Percentiles rank a stretch among this genome's conserved stretches.
These are phyloP conservation scores for Candida krabiensis DNA, from an alignment of 805 yeast genomes.

Conservation along the genomic window DNA sequence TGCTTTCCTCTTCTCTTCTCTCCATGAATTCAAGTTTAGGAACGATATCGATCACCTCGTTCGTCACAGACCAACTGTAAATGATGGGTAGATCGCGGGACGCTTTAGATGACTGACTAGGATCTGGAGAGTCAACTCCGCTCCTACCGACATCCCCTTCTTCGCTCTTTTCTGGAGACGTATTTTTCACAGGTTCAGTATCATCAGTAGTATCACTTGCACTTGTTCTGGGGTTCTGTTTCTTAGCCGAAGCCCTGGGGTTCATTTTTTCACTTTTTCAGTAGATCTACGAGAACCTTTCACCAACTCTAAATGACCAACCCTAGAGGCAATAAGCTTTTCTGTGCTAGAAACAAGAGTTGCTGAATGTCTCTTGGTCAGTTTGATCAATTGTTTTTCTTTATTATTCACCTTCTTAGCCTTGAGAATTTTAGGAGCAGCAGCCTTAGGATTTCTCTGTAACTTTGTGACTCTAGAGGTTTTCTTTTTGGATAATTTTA, in stretches of 20 bases:
- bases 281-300: slow-evolving; percentile 87
- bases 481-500: slow-evolving; percentile 51
- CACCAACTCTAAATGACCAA: slow-evolving; percentile 88
- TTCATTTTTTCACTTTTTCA: too few species aligned
- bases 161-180: too few species aligned
- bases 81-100: too few species aligned
- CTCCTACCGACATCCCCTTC: background rate
- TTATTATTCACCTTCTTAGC: slow-evolving; percentile 60
- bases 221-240: too few species aligned
- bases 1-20: background rate
- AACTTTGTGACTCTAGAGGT: slow-evolving; percentile 61
- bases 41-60: slow-evolving; percentile 15
- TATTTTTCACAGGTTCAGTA: too few species aligned
- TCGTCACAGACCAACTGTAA: slow-evolving; percentile 26
- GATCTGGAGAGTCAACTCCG: too few species aligned
- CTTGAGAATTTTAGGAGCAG: slow-evolving; percentile 72
- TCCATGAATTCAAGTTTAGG: too few species aligned
- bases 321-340: slow-evolving; percentile 80
- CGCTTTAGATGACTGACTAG: background rate
- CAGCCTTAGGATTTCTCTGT: slow-evolving; percentile 62
- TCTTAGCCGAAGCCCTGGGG: too few species aligned
- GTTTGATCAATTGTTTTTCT: slow-evolving; percentile 46
- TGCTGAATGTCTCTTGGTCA: slow-evolving; percentile 57
- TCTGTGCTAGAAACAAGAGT: slow-evolving; percentile 68
- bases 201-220: too few species aligned